These are phyloP conservation scores for Pyrenopolyporus hunteri DNA, from an alignment of 495 filamentous ascomycete genomes.

Conservation along the genomic window DNA sequence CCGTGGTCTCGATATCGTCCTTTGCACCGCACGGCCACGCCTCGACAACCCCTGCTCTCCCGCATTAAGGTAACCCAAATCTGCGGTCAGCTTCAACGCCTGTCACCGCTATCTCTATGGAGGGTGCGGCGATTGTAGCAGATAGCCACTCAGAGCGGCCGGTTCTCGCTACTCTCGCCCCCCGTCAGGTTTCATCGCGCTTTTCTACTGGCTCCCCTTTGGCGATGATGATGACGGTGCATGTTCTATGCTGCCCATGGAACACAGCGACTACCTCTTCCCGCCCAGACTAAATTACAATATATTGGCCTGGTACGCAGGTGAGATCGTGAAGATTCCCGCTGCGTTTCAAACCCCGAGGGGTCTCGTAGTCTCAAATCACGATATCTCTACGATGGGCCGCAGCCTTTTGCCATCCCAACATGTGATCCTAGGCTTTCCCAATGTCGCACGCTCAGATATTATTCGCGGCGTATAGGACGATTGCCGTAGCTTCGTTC, in stretches of 20 bases:
- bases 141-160: conserved; percentile 15
- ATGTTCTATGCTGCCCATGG: conserved; percentile 2
- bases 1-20: background rate
- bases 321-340: conserved; percentile 30
- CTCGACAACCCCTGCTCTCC: conserved; percentile 19
- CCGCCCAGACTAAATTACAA: conserved; percentile 13
- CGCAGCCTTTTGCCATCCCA: conserved; percentile 6
- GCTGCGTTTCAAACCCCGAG: conserved; percentile 33
- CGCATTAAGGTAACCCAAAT: conserved; percentile 32
- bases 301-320: conserved; percentile 28
- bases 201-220: conserved; percentile 15
- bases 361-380: conserved; percentile 16
- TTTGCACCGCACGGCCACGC: conserved; percentile 15
- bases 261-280: background rate
- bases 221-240: conserved; percentile 6
- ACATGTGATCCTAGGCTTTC: conserved; percentile 5
- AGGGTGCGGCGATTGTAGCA: conserved; percentile 11
- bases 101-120: conserved; percentile 32
- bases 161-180: background rate
- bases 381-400: conserved; percentile 15
- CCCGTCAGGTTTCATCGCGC: conserved; percentile 23
- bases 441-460: background rate
- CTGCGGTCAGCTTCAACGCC: conserved; percentile 35
- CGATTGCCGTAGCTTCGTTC: background rate
- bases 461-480: conserved; percentile 1